Evolutionary conservation across 148 eudicot genomes (phyloP), one percentile per base, ranked within the genome.

Genomic region (Camellia lanceoleosa): DNA sequence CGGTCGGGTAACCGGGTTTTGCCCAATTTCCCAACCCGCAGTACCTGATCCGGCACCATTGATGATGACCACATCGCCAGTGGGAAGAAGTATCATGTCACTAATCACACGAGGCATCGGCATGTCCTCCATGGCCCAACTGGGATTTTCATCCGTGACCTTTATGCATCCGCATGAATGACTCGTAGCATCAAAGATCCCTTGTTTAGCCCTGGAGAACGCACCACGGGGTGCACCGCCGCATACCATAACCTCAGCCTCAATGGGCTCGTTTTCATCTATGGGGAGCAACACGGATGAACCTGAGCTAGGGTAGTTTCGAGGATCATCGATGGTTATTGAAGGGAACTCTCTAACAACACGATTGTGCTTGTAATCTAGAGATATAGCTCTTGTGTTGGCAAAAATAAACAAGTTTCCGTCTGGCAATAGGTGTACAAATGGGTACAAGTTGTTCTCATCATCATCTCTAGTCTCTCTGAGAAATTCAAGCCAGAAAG

Each of bases 221-320:
- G 93, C 84, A 3, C 84, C 87, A 1, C 42, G 86, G 4, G 89
- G 87, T 7, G 97, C 91, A 2, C 98, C 98, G 1, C 98, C 98
- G 61, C 98, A 94, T 47, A 94, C 65, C 88, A 92, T 84, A 81
- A 94, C 55, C 82, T 92, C 93, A 0, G 75, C 85, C 46, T 84
- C 83, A 18, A 82, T 42, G 18, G 58, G 81, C 8, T 49, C n/a
- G 63, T 86, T 94, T 67, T 91, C 94, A 52, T 92, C 89, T 4
- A 94, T 79, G 0, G 98, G 97, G 42, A 92, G 81, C 68, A 94
- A 71, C 14, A 92, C 84, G 1, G 97, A 89, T 1, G 98, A 94
- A 71, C 98, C 98, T 0, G 97, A 84, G 89, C 94, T 88, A 11
- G 98, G 98, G 68, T 94, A 94, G 83, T 92, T 94, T 5, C 94